Percentiles rank a stretch among this genome's conserved stretches.
Evolutionary conservation across 2,329 filamentous ascomycete species (phyloP).

Genomic region (Cordyceps cateniannulata): DNA sequence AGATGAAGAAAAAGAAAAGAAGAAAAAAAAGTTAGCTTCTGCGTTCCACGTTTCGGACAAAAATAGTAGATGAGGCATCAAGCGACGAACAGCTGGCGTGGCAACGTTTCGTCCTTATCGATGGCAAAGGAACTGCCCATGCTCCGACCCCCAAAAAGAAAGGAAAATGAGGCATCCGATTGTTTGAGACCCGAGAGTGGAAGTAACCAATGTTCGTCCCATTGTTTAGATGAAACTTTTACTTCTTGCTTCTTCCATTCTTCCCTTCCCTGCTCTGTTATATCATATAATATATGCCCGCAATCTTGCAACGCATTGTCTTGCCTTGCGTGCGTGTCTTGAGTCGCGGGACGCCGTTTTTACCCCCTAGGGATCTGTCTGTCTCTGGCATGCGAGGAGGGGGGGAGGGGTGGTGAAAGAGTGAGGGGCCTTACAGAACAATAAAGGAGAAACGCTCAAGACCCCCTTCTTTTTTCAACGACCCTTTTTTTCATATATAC

Average conservation of each 20-base stretch:
- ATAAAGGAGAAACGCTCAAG: constrained; percentile 10
- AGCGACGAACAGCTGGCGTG: not conserved
- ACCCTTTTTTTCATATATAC: not conserved
- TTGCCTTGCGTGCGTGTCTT: not conserved
- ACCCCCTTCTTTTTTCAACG: not conserved
- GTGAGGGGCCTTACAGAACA: constrained; percentile 8
- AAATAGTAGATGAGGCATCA: not conserved
- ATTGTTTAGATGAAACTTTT: constrained; percentile 7
- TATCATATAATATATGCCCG: not conserved
- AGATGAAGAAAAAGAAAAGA: not conserved
- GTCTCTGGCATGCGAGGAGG: not conserved
- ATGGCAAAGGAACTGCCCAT: not conserved
- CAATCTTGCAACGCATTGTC: constrained; percentile 6
- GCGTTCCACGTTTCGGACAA: not conserved
- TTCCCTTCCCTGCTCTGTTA: not conserved
- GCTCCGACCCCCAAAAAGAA: not conserved
- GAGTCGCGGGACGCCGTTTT: not conserved
- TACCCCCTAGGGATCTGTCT: not conserved
- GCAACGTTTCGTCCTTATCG: not conserved
- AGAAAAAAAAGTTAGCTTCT: not conserved
- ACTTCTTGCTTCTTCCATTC: not conserved
- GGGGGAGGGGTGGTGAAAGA: not conserved
- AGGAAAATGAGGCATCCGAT: not conserved
- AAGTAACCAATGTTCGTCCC: not conserved
- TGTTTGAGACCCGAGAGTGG: not conserved